Evolutionary conservation across 2,329 filamentous ascomycete species (phyloP), one percentile per base, ranked within the genome.

Genomic region (Cladophialophora carrionii): DNA sequence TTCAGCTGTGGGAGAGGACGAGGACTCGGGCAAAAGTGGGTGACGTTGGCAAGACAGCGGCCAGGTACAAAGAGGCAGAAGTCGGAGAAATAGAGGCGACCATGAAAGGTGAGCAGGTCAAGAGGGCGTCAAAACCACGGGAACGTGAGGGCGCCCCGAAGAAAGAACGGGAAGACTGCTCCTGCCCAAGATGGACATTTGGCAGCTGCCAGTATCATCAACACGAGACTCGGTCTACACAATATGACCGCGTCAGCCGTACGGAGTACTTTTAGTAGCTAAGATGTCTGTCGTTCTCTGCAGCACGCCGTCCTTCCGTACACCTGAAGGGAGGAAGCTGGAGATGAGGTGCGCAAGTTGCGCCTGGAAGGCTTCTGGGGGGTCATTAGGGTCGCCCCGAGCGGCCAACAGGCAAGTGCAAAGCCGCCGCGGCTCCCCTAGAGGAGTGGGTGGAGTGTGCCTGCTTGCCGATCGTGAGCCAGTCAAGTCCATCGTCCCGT

Each of bases 341-440:
- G 37, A 43, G 17, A n/a, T n/a, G 37, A n/a, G 37, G 5, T 8
- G 37, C 37, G 48, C 20, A 51, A 14, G 22, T 14, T 51, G 48
- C 48, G 48, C 48, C 48, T 51, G 24, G 48, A 29, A 20, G 7
- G 20, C 8, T 7, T 49, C n/a, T 14, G 20, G 48, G 48, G 12
- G 22, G 17, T 43, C 17, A 14, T 43, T 43, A 43, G 37, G 37
- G 14, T 43, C 17, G 37, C 54, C 54, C 54, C 54, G 37, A 20
- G 34, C 24, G 37, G 57, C 57, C 43, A 59, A 51, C 29, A 26
- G 29, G n/a, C 57, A 60, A 26, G 57, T 46, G 57, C 57, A 60
- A 60, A 60, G 57, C 46, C 48, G 57, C 31, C 57, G 57, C 31
- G 24, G 56, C 56, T 58, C 34, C 56, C n/a, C 46, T 31, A 34